These are phyloP conservation scores for Nemania serpens DNA, from an alignment of 2,329 filamentous ascomycete species.

Conservation along the genomic window DNA sequence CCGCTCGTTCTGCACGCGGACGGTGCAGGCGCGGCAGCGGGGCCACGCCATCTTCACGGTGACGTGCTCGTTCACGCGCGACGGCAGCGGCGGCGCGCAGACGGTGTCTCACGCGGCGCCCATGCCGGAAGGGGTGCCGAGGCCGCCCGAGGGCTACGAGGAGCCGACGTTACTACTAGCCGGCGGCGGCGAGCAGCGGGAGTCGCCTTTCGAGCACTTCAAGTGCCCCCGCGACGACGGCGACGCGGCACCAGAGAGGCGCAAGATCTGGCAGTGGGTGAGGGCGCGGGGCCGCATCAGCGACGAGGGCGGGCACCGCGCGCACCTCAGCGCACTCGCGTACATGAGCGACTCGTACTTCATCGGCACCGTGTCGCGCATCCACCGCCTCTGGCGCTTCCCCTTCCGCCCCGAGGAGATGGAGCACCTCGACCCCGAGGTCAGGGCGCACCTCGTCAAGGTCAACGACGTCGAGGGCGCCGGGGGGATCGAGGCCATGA, in stretches of 20 bases:
- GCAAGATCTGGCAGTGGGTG: slow-evolving; percentile 75
- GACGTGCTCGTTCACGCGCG: slow-evolving; percentile 84
- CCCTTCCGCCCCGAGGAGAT: slow-evolving; percentile 59
- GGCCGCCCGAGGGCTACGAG: slow-evolving; percentile 48
- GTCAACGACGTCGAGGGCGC: slow-evolving; percentile 51
- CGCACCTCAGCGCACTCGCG: slow-evolving; percentile 84
- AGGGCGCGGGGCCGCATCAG: slow-evolving; percentile 76
- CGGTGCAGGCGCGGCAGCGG: slow-evolving; percentile 90
- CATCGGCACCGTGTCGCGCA: slow-evolving; percentile 82
- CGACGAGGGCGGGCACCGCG: slow-evolving; percentile 71
- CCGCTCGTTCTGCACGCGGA: slow-evolving; percentile 85
- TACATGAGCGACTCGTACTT: slow-evolving; percentile 95
- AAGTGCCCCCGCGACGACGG: slow-evolving; percentile 36
- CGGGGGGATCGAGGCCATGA: slow-evolving; percentile 55
- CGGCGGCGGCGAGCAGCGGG: slow-evolving; percentile 45
- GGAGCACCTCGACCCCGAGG: slow-evolving; percentile 52
- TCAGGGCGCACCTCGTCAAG: slow-evolving; percentile 44
- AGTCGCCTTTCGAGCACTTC: slow-evolving; percentile 53
- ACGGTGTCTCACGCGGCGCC: slow-evolving; percentile 68
- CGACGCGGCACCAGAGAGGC: slow-evolving; percentile 59
- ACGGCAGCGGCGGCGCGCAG: slow-evolving; percentile 57
- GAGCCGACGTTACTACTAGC: slow-evolving; percentile 58
- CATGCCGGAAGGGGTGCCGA: slow-evolving; percentile 54
- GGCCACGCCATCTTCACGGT: slow-evolving; percentile 94
- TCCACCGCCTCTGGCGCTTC: slow-evolving; percentile 81